Evolutionary conservation across 805 yeast species (phyloP).

Genomic region (Torulaspora quercuum): DNA sequence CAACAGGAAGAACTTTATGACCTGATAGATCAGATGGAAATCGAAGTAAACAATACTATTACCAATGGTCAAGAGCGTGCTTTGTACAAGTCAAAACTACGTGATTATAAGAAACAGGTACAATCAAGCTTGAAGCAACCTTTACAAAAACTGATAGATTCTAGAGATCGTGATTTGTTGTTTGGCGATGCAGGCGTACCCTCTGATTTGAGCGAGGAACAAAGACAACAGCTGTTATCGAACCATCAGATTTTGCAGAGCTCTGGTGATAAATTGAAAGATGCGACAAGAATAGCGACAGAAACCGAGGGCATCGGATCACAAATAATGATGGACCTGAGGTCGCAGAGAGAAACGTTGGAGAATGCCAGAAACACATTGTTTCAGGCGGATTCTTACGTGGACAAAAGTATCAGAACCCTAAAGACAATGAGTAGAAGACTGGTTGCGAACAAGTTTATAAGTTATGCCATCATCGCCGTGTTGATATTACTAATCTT

Average conservation of each 20-base stretch:
- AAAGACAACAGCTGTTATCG: slow-evolving; percentile 74
- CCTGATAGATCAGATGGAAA: slow-evolving; percentile 77
- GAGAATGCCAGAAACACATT: slow-evolving; percentile 80
- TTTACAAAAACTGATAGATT: slow-evolving; percentile 58
- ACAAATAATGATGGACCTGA: slow-evolving; percentile 77
- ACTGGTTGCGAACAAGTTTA: slow-evolving; percentile 83
- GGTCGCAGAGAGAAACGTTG: slow-evolving; percentile 92
- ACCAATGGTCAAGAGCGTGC: slow-evolving; percentile 45
- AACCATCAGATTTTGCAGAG: slow-evolving; percentile 80
- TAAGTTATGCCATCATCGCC: slow-evolving; percentile 87
- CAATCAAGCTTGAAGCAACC: slow-evolving; percentile 55
- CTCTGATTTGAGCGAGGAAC: slow-evolving; percentile 50
- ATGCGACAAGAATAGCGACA: slow-evolving; percentile 82
- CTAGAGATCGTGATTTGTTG: slow-evolving; percentile 65
- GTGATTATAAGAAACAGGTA: slow-evolving; percentile 62
- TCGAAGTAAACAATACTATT: slow-evolving; percentile 78
- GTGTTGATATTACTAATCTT: slow-evolving; percentile 78
- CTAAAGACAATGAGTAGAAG: slow-evolving; percentile 89
- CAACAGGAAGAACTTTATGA: slow-evolving; percentile 44
- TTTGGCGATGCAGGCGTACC: slow-evolving; percentile 51
- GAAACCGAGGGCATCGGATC: slow-evolving; percentile 94
- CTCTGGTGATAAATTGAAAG: slow-evolving; percentile 76
- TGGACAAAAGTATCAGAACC: slow-evolving; percentile 83
- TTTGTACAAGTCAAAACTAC: slow-evolving; percentile 65
- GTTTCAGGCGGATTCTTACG: slow-evolving; percentile 86